Conservation (phyloP, 1,139 yeast genomes). For the Yamadazyma conglobata region DNA sequence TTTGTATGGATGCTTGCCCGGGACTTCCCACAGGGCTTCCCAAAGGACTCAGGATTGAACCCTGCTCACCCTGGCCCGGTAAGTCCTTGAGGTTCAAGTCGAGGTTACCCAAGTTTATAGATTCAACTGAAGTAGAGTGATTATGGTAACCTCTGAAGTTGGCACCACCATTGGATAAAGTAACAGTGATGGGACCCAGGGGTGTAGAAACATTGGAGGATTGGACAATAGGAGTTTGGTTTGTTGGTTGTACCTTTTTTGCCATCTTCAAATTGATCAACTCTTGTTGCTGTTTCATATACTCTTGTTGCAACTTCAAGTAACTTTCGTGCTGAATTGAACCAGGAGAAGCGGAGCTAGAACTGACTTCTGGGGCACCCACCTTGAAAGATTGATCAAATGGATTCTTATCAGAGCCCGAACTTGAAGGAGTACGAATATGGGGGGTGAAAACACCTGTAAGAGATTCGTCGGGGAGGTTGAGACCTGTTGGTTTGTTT, state of each 20-base stretch:
- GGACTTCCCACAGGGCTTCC: conserved; percentile 3
- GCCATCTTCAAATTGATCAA: conserved; percentile 24
- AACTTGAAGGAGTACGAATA: conserved; percentile 31
- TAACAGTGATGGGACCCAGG: too few relatives aligned
- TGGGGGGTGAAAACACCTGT: conserved; percentile 39
- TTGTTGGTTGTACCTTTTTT: conserved; percentile 2
- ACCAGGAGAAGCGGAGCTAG: conserved; percentile 5
- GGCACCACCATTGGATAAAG: not conserved
- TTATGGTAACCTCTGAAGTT: conserved; percentile 1
- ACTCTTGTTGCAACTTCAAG: conserved; percentile 37
- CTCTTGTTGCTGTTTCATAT: conserved; percentile 37
- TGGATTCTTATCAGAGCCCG: conserved; percentile 33
- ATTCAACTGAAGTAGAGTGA: conserved; percentile 7
- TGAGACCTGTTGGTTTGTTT: not conserved
- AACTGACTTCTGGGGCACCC: conserved; percentile 5
- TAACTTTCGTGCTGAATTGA: conserved; percentile 33
- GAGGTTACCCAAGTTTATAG: conserved; percentile 5
- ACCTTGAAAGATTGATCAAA: conserved; percentile 31
- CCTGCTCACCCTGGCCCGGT: conserved; percentile 1
- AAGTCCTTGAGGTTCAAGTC: conserved; percentile 6
- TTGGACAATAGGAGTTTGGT: not conserved
- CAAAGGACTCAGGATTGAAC: conserved; percentile 3
- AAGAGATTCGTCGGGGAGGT: conserved; percentile 6
- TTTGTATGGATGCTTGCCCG: not conserved
- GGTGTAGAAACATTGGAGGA: too few relatives aligned